A percentile compares a stretch with the other conserved stretches of the same genome.
phyloP scores from a whole-genome alignment of 1,284 basidiomycete species.

The Hemileia vastatrix region DNA sequence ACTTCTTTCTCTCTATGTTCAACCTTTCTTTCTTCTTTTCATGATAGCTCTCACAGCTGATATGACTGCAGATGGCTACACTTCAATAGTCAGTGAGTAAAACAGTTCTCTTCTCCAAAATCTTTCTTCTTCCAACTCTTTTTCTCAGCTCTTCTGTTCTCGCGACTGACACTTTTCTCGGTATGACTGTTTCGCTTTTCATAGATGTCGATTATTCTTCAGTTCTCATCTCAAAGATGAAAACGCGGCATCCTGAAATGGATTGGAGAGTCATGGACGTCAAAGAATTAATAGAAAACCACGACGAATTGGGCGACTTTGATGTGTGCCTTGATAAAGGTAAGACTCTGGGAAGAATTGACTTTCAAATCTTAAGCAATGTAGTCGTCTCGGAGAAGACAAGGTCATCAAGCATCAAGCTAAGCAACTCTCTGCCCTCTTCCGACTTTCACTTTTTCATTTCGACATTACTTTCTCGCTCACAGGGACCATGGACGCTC shows the following conservation, averaged over 20 bases:
- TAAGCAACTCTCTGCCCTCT: no score
- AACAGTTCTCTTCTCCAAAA: no score
- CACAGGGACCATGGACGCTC: no score
- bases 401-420: no score
- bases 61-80: no score
- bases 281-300: constrained; percentile 30
- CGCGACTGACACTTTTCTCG: constrained; percentile 20
- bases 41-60: no score
- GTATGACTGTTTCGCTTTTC: constrained; percentile 17
- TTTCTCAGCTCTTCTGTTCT: not conserved
- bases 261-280: constrained; percentile 37
- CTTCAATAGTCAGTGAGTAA: no score
- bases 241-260: constrained; percentile 25
- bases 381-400: no score
- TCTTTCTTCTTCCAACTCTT: not conserved
- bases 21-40: no score
- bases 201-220: constrained; percentile 32
- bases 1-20: no score
- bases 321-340: constrained; percentile 40
- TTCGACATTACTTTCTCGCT: no score
- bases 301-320: constrained; percentile 32
- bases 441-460: no score
- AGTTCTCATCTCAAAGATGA: constrained; percentile 33
- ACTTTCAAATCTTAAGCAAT: not conserved
- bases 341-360: not conserved